phyloP scores from a whole-genome alignment of 176 grass and related monocot genomes.

The Ananas comosus region DNA sequence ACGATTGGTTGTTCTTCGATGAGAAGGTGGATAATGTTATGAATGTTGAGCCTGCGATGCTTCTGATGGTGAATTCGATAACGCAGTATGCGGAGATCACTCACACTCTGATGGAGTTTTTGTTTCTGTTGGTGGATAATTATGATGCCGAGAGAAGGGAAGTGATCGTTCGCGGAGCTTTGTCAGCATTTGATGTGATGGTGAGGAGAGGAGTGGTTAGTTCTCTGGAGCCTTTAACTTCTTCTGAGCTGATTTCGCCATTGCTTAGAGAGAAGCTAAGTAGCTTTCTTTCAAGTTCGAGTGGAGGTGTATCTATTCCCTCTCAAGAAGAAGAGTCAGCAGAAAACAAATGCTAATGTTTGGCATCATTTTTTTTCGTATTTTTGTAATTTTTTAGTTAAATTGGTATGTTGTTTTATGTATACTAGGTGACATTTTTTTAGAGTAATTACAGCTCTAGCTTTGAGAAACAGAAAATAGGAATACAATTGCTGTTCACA shows the following conservation, averaged over 20 bases:
- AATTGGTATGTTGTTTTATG: not conserved
- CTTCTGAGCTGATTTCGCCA: conserved; percentile 47
- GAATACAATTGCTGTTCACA: too few relatives aligned
- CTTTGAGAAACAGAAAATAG: too few relatives aligned
- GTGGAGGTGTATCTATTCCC: not conserved
- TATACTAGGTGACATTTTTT: not conserved
- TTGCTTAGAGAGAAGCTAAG: conserved; percentile 63
- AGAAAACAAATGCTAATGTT: not conserved
- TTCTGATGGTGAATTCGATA: conserved; percentile 76
- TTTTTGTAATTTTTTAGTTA: not conserved
- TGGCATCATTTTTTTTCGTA: too few relatives aligned
- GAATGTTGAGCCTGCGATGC: conserved; percentile 90
- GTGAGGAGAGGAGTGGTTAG: conserved; percentile 54
- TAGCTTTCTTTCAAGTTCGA: conserved; percentile 23
- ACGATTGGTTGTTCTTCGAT: conserved; percentile 80
- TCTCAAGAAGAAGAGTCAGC: not conserved
- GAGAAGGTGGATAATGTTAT: conserved; percentile 49
- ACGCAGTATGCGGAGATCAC: conserved; percentile 74
- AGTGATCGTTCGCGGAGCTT: conserved; percentile 37
- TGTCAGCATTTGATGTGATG: conserved; percentile 30
- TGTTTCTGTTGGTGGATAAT: conserved; percentile 84
- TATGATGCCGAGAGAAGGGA: conserved; percentile 63
- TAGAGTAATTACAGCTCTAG: too few relatives aligned
- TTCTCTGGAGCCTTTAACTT: conserved; percentile 50
- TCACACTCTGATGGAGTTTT: conserved; percentile 69